A percentile compares a stretch with the other conserved stretches of the same genome.
These are phyloP conservation scores for Nasturtium officinale DNA, from an alignment of 345 rosid species.

Conservation along the genomic window DNA sequence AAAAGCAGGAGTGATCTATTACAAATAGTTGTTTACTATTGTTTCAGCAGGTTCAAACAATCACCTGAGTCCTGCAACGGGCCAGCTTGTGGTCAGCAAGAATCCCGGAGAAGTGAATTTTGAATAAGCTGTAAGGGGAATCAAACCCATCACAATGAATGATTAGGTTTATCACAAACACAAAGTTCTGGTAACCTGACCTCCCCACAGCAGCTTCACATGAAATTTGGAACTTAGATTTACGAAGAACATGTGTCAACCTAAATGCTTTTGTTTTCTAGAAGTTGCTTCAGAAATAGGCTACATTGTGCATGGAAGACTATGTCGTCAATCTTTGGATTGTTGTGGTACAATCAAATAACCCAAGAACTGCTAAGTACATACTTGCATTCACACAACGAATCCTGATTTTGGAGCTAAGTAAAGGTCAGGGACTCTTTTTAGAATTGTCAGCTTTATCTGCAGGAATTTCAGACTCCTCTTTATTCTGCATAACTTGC, in stretches of 20 bases:
- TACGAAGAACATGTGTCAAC: constrained; percentile 1
- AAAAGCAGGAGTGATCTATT: neutral
- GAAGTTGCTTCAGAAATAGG: constrained; percentile 17
- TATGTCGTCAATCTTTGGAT: neutral
- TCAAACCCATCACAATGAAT: neutral
- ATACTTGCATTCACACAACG: constrained; percentile 22
- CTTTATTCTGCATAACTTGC: constrained; percentile 63
- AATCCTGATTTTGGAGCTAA: constrained; percentile 26
- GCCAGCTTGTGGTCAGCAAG: constrained; percentile 3
- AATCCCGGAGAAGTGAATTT: neutral
- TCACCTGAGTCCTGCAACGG: constrained; percentile 9
- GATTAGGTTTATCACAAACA: neutral
- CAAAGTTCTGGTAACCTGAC: neutral
- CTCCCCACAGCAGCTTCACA: neutral
- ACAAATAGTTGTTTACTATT: constrained; percentile 11
- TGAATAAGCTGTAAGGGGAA: constrained; percentile 18
- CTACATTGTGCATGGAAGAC: constrained; percentile 12
- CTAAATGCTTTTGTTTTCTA: constrained; percentile 1
- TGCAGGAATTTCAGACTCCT: constrained; percentile 40
- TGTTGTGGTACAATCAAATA: constrained; percentile 24
- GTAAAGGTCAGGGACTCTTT: constrained; percentile 26
- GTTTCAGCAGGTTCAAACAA: constrained; percentile 9
- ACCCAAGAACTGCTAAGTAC: constrained; percentile 18
- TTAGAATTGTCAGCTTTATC: constrained; percentile 36
- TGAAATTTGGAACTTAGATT: constrained; percentile 9